Evolutionary conservation across 2,329 filamentous ascomycete genomes (phyloP).

Genomic region (Amauroascus niger): DNA sequence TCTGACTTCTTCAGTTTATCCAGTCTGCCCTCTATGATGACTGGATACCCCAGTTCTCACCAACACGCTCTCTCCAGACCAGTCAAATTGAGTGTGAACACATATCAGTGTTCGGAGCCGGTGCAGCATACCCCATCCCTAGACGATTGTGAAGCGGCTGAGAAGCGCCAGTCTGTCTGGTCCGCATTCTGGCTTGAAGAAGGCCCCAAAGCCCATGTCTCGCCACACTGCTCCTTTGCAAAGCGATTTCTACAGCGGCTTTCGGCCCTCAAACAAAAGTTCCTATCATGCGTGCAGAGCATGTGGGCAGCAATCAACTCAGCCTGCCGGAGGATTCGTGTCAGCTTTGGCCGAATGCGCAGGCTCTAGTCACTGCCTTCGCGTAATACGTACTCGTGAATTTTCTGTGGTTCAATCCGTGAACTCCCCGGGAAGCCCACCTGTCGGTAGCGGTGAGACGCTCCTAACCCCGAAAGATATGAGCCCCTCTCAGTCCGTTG

Average conservation of each 20-base stretch:
- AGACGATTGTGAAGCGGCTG: constrained; percentile 2
- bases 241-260: constrained; percentile 2
- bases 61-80: too few species aligned
- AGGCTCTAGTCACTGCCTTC: neutral
- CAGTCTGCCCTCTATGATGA: too few species aligned
- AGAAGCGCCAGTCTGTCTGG: constrained; percentile 10
- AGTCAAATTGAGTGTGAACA: neutral
- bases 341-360: neutral
- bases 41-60: too few species aligned
- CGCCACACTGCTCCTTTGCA: neutral
- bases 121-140: neutral
- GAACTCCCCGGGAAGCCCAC: neutral
- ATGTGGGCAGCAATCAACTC: constrained; percentile 7
- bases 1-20: too few species aligned
- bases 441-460: neutral
- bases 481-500: too few species aligned
- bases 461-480: constrained; percentile 1
- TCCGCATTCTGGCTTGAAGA: constrained; percentile 9
- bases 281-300: constrained; percentile 5
- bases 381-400: neutral
- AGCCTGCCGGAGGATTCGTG: neutral
- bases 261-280: constrained; percentile 4
- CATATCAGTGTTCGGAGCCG: neutral
- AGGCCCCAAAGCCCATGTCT: constrained; percentile 7
- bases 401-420: neutral